These are phyloP conservation scores for Penicillium fuscoglaucum DNA, from an alignment of 2,329 filamentous ascomycete genomes.

Conservation along the genomic window DNA sequence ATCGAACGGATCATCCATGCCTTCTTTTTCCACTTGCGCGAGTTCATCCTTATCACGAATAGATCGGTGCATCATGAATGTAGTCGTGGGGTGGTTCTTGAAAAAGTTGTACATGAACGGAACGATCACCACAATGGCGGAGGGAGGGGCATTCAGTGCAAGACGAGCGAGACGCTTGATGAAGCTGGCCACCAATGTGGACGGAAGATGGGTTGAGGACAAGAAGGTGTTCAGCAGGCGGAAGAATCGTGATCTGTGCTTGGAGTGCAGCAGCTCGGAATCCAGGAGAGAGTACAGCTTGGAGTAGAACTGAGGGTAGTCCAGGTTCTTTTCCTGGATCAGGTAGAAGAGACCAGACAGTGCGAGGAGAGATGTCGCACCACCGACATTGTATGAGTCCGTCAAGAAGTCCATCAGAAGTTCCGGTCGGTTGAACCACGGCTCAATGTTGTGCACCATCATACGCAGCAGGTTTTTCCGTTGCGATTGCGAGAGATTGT, in stretches of 20 bases:
- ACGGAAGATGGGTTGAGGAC: slow-evolving; percentile 86
- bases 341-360: slow-evolving; percentile 93
- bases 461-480: slow-evolving; percentile 75
- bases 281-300: slow-evolving; percentile 95
- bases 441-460: slow-evolving; percentile 75
- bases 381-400: slow-evolving; percentile 86
- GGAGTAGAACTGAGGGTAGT: slow-evolving; percentile 90
- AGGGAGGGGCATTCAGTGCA: slow-evolving; percentile 82
- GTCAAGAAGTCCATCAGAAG: slow-evolving; percentile 94
- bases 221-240: slow-evolving; percentile 89
- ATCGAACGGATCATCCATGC: slow-evolving; percentile 74
- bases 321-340: slow-evolving; percentile 88
- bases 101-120: slow-evolving; percentile 96
- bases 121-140: slow-evolving; percentile 82
- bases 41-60: slow-evolving; percentile 59
- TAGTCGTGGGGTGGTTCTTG: slow-evolving; percentile 83
- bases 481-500: slow-evolving; percentile 66
- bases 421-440: slow-evolving; percentile 87
- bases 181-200: slow-evolving; percentile 88
- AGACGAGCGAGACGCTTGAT: slow-evolving; percentile 88
- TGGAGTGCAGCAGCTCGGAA: slow-evolving; percentile 82
- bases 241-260: slow-evolving; percentile 91
- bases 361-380: slow-evolving; percentile 81
- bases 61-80: slow-evolving; percentile 91
- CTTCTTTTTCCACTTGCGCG: slow-evolving; percentile 60